Conservation (phyloP, 2,329 filamentous ascomycete genomes). For the Fusarium beomiforme region DNA sequence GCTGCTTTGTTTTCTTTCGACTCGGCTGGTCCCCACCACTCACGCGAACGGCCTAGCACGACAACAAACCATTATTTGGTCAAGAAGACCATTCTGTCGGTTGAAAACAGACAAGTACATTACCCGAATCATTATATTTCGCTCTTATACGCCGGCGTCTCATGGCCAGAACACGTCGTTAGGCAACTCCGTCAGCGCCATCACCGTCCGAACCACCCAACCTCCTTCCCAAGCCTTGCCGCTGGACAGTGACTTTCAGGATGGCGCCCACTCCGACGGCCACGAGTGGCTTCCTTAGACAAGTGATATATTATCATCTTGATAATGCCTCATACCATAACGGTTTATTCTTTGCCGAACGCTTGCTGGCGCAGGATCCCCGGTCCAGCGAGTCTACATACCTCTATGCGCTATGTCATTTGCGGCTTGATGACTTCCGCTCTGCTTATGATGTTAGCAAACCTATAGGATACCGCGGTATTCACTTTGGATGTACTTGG, state of each 20-base stretch:
- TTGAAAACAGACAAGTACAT: slow-evolving; percentile 9
- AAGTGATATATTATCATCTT: slow-evolving; percentile 75
- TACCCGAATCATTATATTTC: neutral
- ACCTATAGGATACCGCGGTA: slow-evolving; percentile 73
- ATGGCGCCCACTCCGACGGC: slow-evolving; percentile 65
- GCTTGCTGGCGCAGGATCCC: slow-evolving; percentile 84
- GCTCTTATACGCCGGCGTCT: slow-evolving; percentile 14
- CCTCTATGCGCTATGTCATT: slow-evolving; percentile 84
- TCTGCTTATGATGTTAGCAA: slow-evolving; percentile 88
- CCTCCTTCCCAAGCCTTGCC: slow-evolving; percentile 12
- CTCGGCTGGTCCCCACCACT: slow-evolving; percentile 34
- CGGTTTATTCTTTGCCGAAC: slow-evolving; percentile 91
- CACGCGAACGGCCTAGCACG: slow-evolving; percentile 36
- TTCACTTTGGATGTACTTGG: slow-evolving; percentile 88
- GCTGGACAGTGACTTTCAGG: slow-evolving; percentile 41
- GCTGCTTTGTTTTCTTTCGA: slow-evolving; percentile 44
- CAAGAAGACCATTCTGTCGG: slow-evolving; percentile 5
- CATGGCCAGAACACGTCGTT: slow-evolving; percentile 45
- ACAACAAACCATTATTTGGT: slow-evolving; percentile 30
- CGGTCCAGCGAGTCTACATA: slow-evolving; percentile 83
- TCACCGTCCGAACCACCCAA: slow-evolving; percentile 14
- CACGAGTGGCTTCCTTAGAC: slow-evolving; percentile 64
- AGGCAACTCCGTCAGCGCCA: slow-evolving; percentile 31
- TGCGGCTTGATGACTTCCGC: slow-evolving; percentile 82
- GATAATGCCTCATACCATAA: slow-evolving; percentile 92